Percentiles rank a stretch among this genome's conserved stretches.
These are phyloP conservation scores for Talaromyces sp. DNA, from an alignment of 2,329 filamentous ascomycete genomes.

Conservation along the genomic window DNA sequence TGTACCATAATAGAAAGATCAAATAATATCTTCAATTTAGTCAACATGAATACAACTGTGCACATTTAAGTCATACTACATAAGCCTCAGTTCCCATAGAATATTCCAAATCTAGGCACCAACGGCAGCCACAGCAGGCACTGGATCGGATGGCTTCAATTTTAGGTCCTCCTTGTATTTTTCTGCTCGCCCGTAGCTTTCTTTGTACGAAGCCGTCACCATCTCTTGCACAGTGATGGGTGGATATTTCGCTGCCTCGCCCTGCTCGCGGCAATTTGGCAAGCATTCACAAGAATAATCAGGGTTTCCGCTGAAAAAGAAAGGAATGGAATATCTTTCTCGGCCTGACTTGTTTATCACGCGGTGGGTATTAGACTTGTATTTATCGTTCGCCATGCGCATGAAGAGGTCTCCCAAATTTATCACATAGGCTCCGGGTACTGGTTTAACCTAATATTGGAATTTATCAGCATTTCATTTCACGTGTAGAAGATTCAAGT, in stretches of 20 bases:
- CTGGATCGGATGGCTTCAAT: constrained; percentile 14
- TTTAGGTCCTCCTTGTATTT: constrained; percentile 43
- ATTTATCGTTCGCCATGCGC: constrained; percentile 47
- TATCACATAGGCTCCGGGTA: constrained; percentile 33
- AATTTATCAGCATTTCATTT: background rate
- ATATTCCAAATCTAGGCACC: constrained; percentile 14
- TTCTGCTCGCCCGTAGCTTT: constrained; percentile 49
- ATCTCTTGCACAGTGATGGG: constrained; percentile 49
- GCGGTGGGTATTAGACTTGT: constrained; percentile 46
- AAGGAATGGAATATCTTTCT: constrained; percentile 47
- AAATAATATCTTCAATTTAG: too few relatives aligned
- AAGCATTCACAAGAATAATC: constrained; percentile 48
- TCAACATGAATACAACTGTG: too few relatives aligned
- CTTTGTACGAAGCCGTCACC: constrained; percentile 44
- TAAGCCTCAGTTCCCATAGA: background rate
- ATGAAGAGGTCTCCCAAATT: constrained; percentile 45
- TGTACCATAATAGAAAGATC: too few relatives aligned
- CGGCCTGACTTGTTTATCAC: constrained; percentile 45
- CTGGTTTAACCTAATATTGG: constrained; percentile 26
- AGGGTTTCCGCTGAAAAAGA: constrained; percentile 50
- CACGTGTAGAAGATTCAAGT: background rate
- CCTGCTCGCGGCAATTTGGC: constrained; percentile 43
- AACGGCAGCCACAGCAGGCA: constrained; percentile 14
- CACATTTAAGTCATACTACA: too few relatives aligned
- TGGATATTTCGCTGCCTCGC: constrained; percentile 43